phyloP scores from a whole-genome alignment of 1,284 basidiomycete species.

The Spongispora temasekensis region DNA sequence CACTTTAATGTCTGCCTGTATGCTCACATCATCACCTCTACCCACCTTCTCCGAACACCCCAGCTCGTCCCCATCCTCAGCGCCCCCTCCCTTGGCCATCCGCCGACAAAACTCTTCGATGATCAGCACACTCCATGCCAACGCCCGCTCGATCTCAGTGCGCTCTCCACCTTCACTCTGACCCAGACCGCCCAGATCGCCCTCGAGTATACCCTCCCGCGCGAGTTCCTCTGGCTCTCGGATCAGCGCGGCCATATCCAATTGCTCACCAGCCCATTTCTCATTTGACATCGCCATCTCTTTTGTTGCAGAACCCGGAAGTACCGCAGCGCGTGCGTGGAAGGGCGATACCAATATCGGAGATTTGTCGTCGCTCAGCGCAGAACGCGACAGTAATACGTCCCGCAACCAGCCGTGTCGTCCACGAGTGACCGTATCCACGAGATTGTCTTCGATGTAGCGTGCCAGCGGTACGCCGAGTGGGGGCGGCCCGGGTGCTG shows the following conservation, averaged over 20 bases:
- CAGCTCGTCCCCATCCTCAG: conserved; percentile 44
- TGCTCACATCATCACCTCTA: too few relatives aligned
- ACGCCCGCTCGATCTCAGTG: conserved; percentile 36
- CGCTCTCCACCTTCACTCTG: conserved; percentile 2
- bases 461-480: conserved; percentile 52
- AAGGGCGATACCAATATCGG: conserved; percentile 8
- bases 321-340: conserved; percentile 8
- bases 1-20: conserved; percentile 41
- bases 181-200: neutral
- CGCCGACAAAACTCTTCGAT: conserved; percentile 27
- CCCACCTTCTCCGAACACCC: too few relatives aligned
- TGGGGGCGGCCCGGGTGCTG: conserved; percentile 2
- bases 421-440: conserved; percentile 65
- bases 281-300: conserved; percentile 42
- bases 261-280: conserved; percentile 47
- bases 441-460: conserved; percentile 58
- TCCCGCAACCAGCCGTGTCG: conserved; percentile 43
- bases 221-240: conserved; percentile 62
- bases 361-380: too few relatives aligned
- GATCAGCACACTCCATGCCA: conserved; percentile 20
- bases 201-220: conserved; percentile 48
- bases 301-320: conserved; percentile 44
- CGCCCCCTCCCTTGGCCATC: neutral
- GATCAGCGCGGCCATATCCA: conserved; percentile 71
- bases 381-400: conserved; percentile 15